Conservation (phyloP, 192 early-diverging fungal genomes). For the Mortierella alpina region DNA sequence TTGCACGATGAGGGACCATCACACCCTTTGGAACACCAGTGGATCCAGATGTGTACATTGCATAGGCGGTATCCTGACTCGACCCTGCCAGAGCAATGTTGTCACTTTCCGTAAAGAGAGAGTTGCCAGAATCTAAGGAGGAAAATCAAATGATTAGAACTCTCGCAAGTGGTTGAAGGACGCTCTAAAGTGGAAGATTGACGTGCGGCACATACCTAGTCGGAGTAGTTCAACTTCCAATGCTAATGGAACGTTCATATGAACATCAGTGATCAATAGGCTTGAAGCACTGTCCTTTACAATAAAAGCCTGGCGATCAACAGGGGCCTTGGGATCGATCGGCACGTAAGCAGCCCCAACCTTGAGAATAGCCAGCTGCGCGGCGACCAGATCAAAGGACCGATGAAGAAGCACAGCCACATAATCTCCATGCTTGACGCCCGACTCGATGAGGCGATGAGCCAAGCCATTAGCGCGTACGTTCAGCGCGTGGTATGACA, state of each 20-base stretch:
- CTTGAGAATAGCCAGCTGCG: conserved; percentile 41
- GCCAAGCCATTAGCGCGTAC: conserved; percentile 1
- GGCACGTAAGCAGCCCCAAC: conserved; percentile 46
- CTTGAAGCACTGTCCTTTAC: conserved; percentile 12
- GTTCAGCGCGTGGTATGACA: conserved; percentile 9
- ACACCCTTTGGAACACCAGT: conserved; percentile 53
- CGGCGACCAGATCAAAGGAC: conserved; percentile 7
- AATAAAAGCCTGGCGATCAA: conserved; percentile 30
- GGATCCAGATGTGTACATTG: conserved; percentile 37
- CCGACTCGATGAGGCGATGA: conserved; percentile 7
- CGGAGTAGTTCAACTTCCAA: too few species aligned
- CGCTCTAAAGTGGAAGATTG: too few species aligned
- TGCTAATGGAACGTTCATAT: too few species aligned
- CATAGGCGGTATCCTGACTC: conserved; percentile 15
- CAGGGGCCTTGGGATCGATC: conserved; percentile 40
- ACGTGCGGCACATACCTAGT: too few species aligned
- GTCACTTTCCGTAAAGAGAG: too few species aligned
- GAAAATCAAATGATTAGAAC: too few species aligned
- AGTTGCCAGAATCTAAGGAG: too few species aligned
- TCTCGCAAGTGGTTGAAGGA: too few species aligned
- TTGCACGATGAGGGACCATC: conserved; percentile 8
- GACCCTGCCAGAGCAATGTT: too few species aligned
- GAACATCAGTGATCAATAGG: conserved; percentile 3
- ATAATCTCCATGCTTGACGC: not conserved
- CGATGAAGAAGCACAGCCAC: not conserved